These are phyloP conservation scores for Chimonanthus salicifolius DNA, from an alignment of 164 flowering plant genomes.

Conservation along the genomic window DNA sequence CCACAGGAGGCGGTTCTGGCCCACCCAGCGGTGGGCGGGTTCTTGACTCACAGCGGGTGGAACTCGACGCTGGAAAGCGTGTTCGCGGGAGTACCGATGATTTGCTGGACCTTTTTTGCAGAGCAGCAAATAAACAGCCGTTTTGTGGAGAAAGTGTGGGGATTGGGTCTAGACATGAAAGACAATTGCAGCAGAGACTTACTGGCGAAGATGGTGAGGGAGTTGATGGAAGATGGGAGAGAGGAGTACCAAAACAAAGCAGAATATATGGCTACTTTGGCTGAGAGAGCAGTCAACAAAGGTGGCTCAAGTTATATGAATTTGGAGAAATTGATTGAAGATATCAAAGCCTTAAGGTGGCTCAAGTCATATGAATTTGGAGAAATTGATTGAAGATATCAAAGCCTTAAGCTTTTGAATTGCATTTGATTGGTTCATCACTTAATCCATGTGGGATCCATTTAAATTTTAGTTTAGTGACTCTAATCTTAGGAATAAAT, in stretches of 20 bases:
- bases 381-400: slow-evolving; percentile 20
- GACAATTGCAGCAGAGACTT: slow-evolving; percentile 19
- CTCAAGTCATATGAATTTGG: no score
- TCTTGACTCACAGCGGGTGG: slow-evolving; percentile 32
- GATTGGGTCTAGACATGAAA: slow-evolving; percentile 26
- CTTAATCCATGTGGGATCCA: no score
- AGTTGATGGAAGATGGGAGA: slow-evolving; percentile 22
- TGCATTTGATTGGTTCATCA: no score
- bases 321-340: slow-evolving; percentile 19
- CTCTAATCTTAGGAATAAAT: no score
- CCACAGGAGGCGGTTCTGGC: slow-evolving; percentile 26
- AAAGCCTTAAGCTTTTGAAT: slow-evolving; percentile 7
- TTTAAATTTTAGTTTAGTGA: no score
- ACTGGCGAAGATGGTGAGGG: slow-evolving; percentile 28
- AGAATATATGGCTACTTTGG: slow-evolving; percentile 13
- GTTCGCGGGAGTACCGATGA: slow-evolving; percentile 23
- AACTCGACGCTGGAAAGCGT: slow-evolving; percentile 28
- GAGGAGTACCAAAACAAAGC: slow-evolving; percentile 17
- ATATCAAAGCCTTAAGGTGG: slow-evolving; percentile 16
- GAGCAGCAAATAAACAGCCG: slow-evolving; percentile 29
- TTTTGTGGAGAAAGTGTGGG: slow-evolving; percentile 21
- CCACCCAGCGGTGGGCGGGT: slow-evolving; percentile 30
- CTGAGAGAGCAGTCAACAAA: slow-evolving; percentile 7
- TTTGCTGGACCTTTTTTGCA: slow-evolving; percentile 24
- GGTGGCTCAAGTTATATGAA: slow-evolving; percentile 26